These are phyloP conservation scores for Monoraphidium neglectum DNA, from an alignment of 139 green algal genomes.

Conservation along the genomic window DNA sequence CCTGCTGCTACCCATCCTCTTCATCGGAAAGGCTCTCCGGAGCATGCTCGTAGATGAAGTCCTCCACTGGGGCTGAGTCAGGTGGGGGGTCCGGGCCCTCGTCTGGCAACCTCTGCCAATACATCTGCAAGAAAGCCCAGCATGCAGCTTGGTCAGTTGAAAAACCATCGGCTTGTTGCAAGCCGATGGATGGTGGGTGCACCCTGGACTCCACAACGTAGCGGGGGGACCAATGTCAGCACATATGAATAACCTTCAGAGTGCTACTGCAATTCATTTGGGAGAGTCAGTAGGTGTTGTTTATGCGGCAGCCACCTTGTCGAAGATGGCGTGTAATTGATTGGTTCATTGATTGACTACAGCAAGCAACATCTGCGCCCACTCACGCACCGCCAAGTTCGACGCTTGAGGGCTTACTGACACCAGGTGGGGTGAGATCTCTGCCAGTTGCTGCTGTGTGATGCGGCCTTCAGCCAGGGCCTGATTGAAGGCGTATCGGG, in stretches of 20 bases:
- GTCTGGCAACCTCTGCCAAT: constrained; percentile 1
- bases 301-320: too few species aligned
- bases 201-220: too few species aligned
- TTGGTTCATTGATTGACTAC: too few species aligned
- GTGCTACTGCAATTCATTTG: too few species aligned
- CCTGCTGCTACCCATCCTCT: not conserved
- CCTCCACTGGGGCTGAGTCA: not conserved
- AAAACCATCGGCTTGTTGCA: not conserved
- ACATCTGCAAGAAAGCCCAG: constrained; percentile 2
- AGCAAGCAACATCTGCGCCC: too few species aligned
- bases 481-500: constrained; percentile 2
- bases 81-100: constrained; percentile 2
- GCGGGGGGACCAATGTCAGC: too few species aligned
- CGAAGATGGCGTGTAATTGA: too few species aligned
- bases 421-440: constrained; percentile 10
- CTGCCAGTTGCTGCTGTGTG: constrained; percentile 4
- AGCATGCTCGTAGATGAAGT: not conserved
- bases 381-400: constrained; percentile 3
- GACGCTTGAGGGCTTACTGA: constrained; percentile 8
- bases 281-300: too few species aligned
- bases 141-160: not conserved
- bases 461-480: constrained; percentile 18
- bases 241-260: too few species aligned
- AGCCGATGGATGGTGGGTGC: not conserved
- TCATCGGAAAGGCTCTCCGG: not conserved